Base-by-base conservation (phyloP, 495 filamentous ascomycete species). In the Podospora comata region DNA sequence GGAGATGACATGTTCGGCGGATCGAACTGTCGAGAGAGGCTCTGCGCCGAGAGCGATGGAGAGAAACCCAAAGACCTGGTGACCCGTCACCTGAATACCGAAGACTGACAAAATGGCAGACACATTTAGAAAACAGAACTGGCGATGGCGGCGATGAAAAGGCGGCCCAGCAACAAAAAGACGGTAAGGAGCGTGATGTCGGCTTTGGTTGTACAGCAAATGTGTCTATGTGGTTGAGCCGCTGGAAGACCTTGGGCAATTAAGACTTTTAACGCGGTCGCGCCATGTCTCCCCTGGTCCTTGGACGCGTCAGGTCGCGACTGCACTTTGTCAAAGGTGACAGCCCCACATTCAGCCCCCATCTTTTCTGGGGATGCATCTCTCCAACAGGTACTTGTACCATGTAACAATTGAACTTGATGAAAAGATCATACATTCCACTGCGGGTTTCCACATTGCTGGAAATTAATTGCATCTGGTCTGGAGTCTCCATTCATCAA, bases 1-100 rank as follows among this genome's bases (percentile, higher is more conserved):
- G 77, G 71, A 71, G 81, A 79, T 79, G 79, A 80, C 84, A 85
- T 73, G 74, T 70, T 53, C 66, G 71, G 62, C 65, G 65, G 64
- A 68, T 54, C 68, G 59, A 61, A 61, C 27, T 26, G 26, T 28
- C 27, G 59, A 61, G 32, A 63, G 15, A 23, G n/a, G 27, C 61
- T 28, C 27, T 48, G 48, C 18, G 65, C 16, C 60, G 65, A 70
- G 44, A 44, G 67, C 62, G 60, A 65, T 68, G 62, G 16, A 62
- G 61, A 65, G 68, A 26, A 60, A 58, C 55, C 55, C n/a, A 48
- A 48, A 58, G 55, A 58, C 23, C 56, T 68, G 68, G 60, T 64
- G 30, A 56, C 58, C 68, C 60, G 66, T 74, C 68, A 70, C 70
- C 72, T 65, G 13, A 44, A 64, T 19, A 58, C 55, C 55, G 9